Percentiles rank a stretch among this genome's conserved stretches.
Conservation (phyloP, 1,284 basidiomycete genomes). For the Peniophora sp. region DNA sequence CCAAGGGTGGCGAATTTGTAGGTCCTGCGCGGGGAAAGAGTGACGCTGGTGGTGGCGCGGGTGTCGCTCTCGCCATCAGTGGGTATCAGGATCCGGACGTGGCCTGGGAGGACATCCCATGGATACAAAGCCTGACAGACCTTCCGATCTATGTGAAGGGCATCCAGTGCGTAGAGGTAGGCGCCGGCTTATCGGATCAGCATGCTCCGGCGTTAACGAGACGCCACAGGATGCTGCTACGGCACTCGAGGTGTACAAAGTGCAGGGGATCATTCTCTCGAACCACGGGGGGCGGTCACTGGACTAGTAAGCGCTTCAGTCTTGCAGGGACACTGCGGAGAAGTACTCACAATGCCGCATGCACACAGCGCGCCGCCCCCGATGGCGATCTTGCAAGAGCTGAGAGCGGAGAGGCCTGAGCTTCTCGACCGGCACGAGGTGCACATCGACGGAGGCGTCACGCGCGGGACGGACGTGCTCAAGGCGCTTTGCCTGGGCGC, state of each 20-base stretch:
- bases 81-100: slow-evolving; percentile 53
- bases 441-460: slow-evolving; percentile 66
- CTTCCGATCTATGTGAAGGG: slow-evolving; percentile 46
- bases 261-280: slow-evolving; percentile 56
- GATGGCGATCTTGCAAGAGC: slow-evolving; percentile 32
- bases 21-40: slow-evolving; percentile 42
- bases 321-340: background rate
- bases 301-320: slow-evolving; percentile 27
- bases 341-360: background rate
- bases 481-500: slow-evolving; percentile 70
- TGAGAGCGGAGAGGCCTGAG: slow-evolving; percentile 33
- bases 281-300: slow-evolving; percentile 67
- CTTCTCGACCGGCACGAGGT: slow-evolving; percentile 48
- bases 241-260: slow-evolving; percentile 52
- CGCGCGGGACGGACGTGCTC: slow-evolving; percentile 62
- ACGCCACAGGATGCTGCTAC: slow-evolving; percentile 44
- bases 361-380: slow-evolving; percentile 14
- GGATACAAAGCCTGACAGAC: slow-evolving; percentile 35
- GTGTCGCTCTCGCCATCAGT: slow-evolving; percentile 32
- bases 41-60: slow-evolving; percentile 24
- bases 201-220: background rate
- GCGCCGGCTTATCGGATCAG: background rate
- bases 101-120: slow-evolving; percentile 31
- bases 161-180: slow-evolving; percentile 32
- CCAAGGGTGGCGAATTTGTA: slow-evolving; percentile 18